Base-by-base conservation (phyloP, 495 filamentous ascomycete genomes). In the Aspergillus heteromorphus region DNA sequence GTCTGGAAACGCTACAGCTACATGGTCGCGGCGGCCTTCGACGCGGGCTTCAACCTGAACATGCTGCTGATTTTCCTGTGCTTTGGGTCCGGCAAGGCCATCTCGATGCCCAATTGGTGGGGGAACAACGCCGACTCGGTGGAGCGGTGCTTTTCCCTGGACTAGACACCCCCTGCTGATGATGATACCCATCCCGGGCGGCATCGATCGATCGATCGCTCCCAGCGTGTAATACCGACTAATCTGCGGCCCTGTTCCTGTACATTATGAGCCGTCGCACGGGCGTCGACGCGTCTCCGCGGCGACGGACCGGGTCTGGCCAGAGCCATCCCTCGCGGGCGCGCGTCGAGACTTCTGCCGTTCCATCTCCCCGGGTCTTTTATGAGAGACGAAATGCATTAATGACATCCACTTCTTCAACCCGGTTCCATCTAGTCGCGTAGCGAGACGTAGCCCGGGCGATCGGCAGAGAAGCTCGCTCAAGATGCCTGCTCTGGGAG, bases 31-130 rank as follows among this genome's bases (percentile, higher is more conserved):
- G 79, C 80, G 1, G 79, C 79, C 2, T 79, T 82, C 54, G 81
- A 82, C 66, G 76, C 79, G 3, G 79, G 77, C 1, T 84, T 81
- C 54, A 82, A 82, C 61, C 48, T 82, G 19, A 78, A 80, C 55
- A 72, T 82, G 73, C 55, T 83, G 53, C 65, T 82, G 18, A 74
- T 81, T 21, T 82, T 83, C 62, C 64, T 82, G 50, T 78, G 75
- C 42, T 80, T 83, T 45, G 75, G 76, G 0, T 69, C 74, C 13
- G 78, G 72, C 0, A 81, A 76, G 66, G 68, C 75, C 40, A 65
- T 81, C 8, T 69, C 64, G 23, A 82, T 82, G 79, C 77, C 79
- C 27, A 64, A 77, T 43, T 83, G 79, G 81, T 83, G 79, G 78
- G 79, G 79, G 2, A 82, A 83, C 54, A 69, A 67, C 54, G 47